Percentiles rank a stretch among this genome's conserved stretches.
Conservation (phyloP, 495 filamentous ascomycete species). For the Podospora sp. region DNA sequence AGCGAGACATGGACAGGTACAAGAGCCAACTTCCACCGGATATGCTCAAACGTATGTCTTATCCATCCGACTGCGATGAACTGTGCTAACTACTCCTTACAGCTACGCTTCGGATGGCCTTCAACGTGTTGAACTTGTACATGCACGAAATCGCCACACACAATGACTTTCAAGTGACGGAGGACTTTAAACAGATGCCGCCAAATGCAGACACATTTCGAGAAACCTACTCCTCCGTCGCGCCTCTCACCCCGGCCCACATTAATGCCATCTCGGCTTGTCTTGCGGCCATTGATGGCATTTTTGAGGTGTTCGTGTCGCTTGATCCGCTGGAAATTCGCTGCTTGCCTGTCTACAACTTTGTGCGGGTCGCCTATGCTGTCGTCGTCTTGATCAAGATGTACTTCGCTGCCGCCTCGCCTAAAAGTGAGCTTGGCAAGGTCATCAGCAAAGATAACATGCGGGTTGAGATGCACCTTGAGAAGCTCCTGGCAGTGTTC, state of each 20-base stretch:
- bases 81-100: constrained; percentile 14
- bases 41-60: constrained; percentile 46
- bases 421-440: constrained; percentile 70
- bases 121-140: constrained; percentile 72
- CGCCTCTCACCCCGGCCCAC: constrained; percentile 61
- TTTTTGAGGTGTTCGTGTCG: constrained; percentile 68
- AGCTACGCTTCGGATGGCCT: constrained; percentile 62
- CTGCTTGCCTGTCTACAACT: constrained; percentile 72
- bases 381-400: constrained; percentile 87
- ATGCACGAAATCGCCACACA: constrained; percentile 87
- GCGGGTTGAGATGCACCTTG: constrained; percentile 74
- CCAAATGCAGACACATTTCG: constrained; percentile 47
- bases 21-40: constrained; percentile 55
- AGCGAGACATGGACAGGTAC: constrained; percentile 74
- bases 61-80: background rate
- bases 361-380: constrained; percentile 76
- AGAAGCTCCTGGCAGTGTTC: constrained; percentile 68
- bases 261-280: constrained; percentile 73
- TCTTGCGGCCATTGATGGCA: constrained; percentile 69
- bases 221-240: constrained; percentile 41
- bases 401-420: constrained; percentile 72
- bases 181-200: constrained; percentile 57
- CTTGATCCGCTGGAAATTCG: constrained; percentile 65
- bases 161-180: constrained; percentile 57
- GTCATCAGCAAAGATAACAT: constrained; percentile 75